Evolutionary conservation across 1,284 basidiomycete species (phyloP), one percentile per base, ranked within the genome.

Genomic region (Microbotryum violaceum): DNA sequence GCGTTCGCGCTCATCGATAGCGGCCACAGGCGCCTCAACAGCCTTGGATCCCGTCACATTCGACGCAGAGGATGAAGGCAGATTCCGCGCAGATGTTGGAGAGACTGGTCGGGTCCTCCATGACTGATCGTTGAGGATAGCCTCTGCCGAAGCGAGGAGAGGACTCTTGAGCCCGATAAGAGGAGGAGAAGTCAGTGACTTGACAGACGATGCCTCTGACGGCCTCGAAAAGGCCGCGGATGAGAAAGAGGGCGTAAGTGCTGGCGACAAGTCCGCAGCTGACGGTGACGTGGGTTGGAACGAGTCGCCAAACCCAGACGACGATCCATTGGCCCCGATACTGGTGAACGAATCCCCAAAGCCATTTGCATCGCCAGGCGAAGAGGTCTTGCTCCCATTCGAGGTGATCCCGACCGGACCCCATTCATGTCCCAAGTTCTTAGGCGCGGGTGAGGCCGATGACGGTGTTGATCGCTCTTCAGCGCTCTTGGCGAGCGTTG

Each of bases 241-340:
- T 5, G 37, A 42, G 37, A 42, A 42, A 42, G 37, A 42, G 12
- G 37, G 37, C 5, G 37, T 42, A 42, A 42, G 37, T 12, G 37
- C 14, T 3, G 37, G 37, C 10, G 37, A 42, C 1, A 16, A 16
- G 14, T 42, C 37, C 1, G 37, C 37, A 18, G 37, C 37, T 16
- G 48, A 49, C 48, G 27, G 21, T 27, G 48, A 49, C 6, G 48
- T 27, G 48, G 21, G 21, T 23, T 27, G 21, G 16, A 68, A 68
- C 7, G 58, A 46, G 29, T 65, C 66, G 2, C 54, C 62, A 21
- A 68, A 65, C 4, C 65, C 65, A 42, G 37, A 42, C 12, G 37
- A 42, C 10, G 37, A 18, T 42, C 12, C 37, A 18, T 42, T 42
- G 37, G 37, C 37, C 37, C 37, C 37, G 16, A 42, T 42, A 42